These are phyloP conservation scores for Telfairia occidentalis DNA, from an alignment of 331 rosid species.

Conservation along the genomic window DNA sequence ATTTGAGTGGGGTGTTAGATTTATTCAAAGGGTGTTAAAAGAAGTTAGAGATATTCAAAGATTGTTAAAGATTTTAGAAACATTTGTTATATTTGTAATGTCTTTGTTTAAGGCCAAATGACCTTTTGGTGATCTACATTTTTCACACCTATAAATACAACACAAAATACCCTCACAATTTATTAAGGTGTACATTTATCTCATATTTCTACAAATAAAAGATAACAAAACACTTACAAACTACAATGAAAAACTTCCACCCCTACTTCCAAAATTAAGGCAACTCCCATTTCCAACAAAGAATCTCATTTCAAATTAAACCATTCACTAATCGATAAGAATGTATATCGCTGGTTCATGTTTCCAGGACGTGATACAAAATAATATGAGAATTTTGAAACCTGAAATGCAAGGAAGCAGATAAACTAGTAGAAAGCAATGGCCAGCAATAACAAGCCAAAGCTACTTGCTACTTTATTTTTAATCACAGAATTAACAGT, in stretches of 20 bases:
- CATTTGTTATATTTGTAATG: too few relatives aligned
- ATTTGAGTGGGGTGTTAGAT: too few relatives aligned
- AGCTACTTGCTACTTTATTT: not conserved
- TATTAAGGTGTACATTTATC: too few relatives aligned
- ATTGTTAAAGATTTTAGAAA: too few relatives aligned
- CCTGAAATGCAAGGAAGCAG: not conserved
- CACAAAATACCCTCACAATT: too few relatives aligned
- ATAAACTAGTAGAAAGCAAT: not conserved
- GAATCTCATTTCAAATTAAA: not conserved
- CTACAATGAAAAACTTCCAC: not conserved
- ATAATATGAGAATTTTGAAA: not conserved
- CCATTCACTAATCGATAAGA: not conserved
- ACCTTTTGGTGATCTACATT: too few relatives aligned
- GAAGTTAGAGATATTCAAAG: too few relatives aligned
- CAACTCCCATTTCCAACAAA: not conserved
- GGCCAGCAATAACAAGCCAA: conserved; percentile 5
- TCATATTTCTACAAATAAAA: too few relatives aligned
- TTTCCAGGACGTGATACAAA: not conserved
- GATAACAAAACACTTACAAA: not conserved
- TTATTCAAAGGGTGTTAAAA: too few relatives aligned
- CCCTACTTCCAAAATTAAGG: not conserved
- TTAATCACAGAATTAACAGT: not conserved
- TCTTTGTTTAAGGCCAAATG: too few relatives aligned
- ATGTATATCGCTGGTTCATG: not conserved
- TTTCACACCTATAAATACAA: too few relatives aligned